Base-by-base conservation (phyloP, 345 rosid species). In the Dipteronia dyeriana region DNA sequence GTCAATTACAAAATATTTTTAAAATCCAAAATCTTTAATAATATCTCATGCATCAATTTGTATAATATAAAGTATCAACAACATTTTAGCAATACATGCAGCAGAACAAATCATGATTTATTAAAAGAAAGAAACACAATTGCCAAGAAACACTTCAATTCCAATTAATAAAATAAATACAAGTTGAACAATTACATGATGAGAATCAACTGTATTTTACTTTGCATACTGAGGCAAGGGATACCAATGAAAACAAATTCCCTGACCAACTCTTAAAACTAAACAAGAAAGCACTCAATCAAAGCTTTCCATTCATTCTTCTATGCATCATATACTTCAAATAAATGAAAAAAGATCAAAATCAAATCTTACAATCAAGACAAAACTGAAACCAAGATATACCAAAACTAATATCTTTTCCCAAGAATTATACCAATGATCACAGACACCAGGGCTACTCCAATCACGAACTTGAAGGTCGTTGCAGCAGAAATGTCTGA, bases 351-450 rank as follows among this genome's bases (percentile, higher is more conserved):
- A 41, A 41, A 51, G 41, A 25, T 45, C 16, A 16, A 64, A 72
- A 71, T n/a, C 16, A n/a, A 53, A 19, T 7, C 41, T 53, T 60
- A 51, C 25, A 11, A 51, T 9, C 53, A 57, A 26, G 0, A 22
- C 66, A 76, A 78, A 74, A 49, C 25, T 70, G 43, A 61, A 79
- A 39, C 73, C 60, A 75, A 9, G 57, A 66, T 29, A 31, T 41
- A 9, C 57, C 63, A 60, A 77, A 80, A 73, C 85, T 90, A 96
- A 69, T 92, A 96, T 64, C 85, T 83, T 80, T 92, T 96, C 73
- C 99, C 98, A 68, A 96, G 86, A 81, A 91, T 78, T 5, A 91
- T 64, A 45, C 99, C 98, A 6, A 94, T 66, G 84, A 96, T 79
- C 74, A 91, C 76, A 12, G 99, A 96, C 41, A 91, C 77, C 64